These are phyloP conservation scores for Daldinia grandis DNA, from an alignment of 495 filamentous ascomycete species.

Conservation along the genomic window DNA sequence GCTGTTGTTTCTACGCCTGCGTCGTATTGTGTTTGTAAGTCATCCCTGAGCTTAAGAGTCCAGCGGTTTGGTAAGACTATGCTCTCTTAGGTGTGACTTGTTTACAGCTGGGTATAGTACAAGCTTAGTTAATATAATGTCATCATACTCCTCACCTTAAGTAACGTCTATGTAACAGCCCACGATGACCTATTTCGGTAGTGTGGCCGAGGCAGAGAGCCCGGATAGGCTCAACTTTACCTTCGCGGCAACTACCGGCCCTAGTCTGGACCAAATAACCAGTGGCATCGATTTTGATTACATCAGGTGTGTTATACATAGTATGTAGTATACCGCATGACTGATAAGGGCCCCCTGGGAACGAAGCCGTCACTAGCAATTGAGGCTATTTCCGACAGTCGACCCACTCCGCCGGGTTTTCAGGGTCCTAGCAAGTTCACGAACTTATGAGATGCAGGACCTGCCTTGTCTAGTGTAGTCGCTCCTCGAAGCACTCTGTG, in stretches of 20 bases:
- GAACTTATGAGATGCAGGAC: conserved; percentile 27
- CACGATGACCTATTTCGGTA: conserved; percentile 27
- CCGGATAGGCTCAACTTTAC: conserved; percentile 3
- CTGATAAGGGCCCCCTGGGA: conserved; percentile 16
- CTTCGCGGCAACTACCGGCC: conserved; percentile 29
- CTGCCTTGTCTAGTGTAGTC: conserved; percentile 13
- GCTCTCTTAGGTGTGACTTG: conserved; percentile 7
- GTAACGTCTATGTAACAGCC: conserved; percentile 9
- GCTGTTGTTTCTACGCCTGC: conserved; percentile 1
- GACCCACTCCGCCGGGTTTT: conserved; percentile 39
- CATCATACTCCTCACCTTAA: conserved; percentile 24
- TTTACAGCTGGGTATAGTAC: conserved; percentile 13
- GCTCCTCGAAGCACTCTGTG: conserved; percentile 28
- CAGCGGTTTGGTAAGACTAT: conserved; percentile 22
- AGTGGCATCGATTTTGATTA: conserved; percentile 34
- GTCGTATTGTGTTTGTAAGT: neutral
- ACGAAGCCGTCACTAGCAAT: conserved; percentile 30
- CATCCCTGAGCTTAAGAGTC: neutral
- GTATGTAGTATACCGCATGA: neutral
- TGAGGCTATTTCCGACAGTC: conserved; percentile 38
- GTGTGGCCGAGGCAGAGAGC: conserved; percentile 9
- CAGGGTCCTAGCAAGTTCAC: conserved; percentile 33
- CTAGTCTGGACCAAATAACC: conserved; percentile 7
- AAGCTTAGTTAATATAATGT: conserved; percentile 26
- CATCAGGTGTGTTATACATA: conserved; percentile 20